Evolutionary conservation across 805 yeast species (phyloP), one percentile per base, ranked within the genome.

Genomic region (Candida insectalens): DNA sequence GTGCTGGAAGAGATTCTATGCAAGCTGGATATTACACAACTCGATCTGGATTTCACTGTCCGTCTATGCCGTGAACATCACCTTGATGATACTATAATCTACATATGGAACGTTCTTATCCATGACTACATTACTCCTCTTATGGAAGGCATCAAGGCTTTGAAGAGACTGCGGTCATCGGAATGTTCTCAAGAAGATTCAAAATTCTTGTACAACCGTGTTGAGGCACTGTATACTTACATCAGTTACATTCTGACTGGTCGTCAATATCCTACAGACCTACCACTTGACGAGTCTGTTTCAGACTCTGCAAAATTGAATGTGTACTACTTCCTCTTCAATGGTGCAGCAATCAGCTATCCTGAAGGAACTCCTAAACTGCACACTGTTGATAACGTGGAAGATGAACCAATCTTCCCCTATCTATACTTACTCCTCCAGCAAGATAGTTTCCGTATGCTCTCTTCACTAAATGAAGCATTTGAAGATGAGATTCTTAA

Each of bases 401-500:
- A 51, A 3, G 34, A 43, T 15, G 76, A 73, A 28, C 68, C 73
- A 0, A 64, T 77, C 0, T 87, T 79, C 42, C 95, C 95, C 0
- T 79, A 83, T 46, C 55, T 87, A n/a, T 63, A 60, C 27, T 42
- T 65, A 9, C 58, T 87, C 12, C 51, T 85, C n/a, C 59, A 61
- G 26, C 67, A 55, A 43, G 69, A 80, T 41, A 63, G 81, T 4
- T 60, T 68, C n/a, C 69, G 69, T 25, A 70, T 78, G 57, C 65
- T 88, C 23, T 62, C 78, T 0, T 69, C 83, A 13, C 53, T 92
- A 37, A 80, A 85, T 52, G 94, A 83, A 51, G 80, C 82, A 6
- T 77, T 89, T 49, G 96, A 89, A 50, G 94, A 85, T 50, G 59
- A 81, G 0, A 62, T 71, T 27, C 53, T 89, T 36, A 84, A 87